phyloP scores from a whole-genome alignment of 176 grass and related monocot species.

The Dendrocalamus sinicus region DNA sequence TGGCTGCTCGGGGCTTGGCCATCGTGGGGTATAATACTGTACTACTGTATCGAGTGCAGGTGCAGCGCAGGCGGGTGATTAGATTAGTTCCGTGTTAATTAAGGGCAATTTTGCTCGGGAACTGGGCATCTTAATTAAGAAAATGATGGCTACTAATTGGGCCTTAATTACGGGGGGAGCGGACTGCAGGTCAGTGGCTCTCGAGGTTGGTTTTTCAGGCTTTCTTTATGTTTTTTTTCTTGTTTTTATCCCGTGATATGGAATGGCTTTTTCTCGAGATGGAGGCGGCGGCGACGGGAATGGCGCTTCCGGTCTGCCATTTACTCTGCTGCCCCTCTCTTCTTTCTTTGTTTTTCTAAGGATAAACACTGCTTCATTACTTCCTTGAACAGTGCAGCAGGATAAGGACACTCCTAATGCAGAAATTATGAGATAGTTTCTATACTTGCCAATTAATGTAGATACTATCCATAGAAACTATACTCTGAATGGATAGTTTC shows the following conservation, averaged over 20 bases:
- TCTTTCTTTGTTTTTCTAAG: no score
- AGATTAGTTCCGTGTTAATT: slow-evolving; percentile 34
- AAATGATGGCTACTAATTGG: neutral
- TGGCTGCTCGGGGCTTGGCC: slow-evolving; percentile 41
- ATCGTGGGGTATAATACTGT: slow-evolving; percentile 54
- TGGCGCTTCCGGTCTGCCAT: slow-evolving; percentile 53
- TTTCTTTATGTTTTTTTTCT: slow-evolving; percentile 17
- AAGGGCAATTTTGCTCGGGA: neutral
- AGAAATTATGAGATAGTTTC: no score
- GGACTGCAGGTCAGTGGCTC: slow-evolving; percentile 39
- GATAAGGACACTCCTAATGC: no score
- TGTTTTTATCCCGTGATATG: neutral
- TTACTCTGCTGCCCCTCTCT: no score
- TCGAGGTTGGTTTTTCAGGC: slow-evolving; percentile 1
- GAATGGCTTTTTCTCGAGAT: slow-evolving; percentile 10
- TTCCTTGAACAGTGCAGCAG: no score
- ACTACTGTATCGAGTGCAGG: slow-evolving; percentile 43
- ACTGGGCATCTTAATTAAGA: slow-evolving; percentile 34
- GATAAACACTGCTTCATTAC: no score
- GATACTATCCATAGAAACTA: no score
- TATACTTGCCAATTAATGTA: no score
- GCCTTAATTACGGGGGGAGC: slow-evolving; percentile 27
- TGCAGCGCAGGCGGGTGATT: slow-evolving; percentile 2
- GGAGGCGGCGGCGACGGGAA: slow-evolving; percentile 18
- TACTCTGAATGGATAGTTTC: no score